phyloP scores from a whole-genome alignment of 768 basidiomycete species.

The Candolleomyces efflorescens region DNA sequence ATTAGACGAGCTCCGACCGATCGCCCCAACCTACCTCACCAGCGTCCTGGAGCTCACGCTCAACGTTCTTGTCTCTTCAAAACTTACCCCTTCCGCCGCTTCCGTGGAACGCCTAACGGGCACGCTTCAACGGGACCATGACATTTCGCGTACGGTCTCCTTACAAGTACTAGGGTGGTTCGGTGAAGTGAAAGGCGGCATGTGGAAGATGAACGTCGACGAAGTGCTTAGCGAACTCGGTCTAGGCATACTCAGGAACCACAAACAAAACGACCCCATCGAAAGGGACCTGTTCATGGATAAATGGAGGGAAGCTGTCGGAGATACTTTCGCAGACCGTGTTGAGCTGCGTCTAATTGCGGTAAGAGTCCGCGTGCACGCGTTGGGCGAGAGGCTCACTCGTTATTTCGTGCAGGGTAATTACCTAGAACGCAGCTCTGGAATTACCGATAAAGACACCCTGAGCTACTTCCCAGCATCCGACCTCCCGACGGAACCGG shows the following conservation, averaged over 20 bases:
- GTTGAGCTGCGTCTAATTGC: slow-evolving; percentile 67
- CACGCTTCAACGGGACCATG: slow-evolving; percentile 68
- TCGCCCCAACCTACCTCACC: slow-evolving; percentile 61
- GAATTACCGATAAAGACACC: slow-evolving; percentile 27
- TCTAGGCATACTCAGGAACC: slow-evolving; percentile 59
- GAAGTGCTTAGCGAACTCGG: slow-evolving; percentile 74
- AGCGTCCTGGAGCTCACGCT: slow-evolving; percentile 74
- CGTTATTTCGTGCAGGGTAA: slow-evolving; percentile 54
- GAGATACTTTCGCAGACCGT: slow-evolving; percentile 65
- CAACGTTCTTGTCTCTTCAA: slow-evolving; percentile 67
- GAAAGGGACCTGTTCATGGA: slow-evolving; percentile 49
- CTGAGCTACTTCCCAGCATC: slow-evolving; percentile 77
- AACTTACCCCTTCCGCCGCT: slow-evolving; percentile 44
- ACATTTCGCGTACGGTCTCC: slow-evolving; percentile 56
- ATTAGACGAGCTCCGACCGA: slow-evolving; percentile 70
- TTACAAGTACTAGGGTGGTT: slow-evolving; percentile 82
- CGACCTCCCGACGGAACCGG: slow-evolving; percentile 69
- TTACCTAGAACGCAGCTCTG: slow-evolving; percentile 48
- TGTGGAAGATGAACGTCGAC: slow-evolving; percentile 64
- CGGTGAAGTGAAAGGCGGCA: slow-evolving; percentile 49
- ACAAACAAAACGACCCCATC: slow-evolving; percentile 59
- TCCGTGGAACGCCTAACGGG: slow-evolving; percentile 56
- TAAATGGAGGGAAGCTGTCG: slow-evolving; percentile 71
- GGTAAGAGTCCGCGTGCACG: no score
- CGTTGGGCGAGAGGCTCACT: no score